Evolutionary conservation across 2,329 filamentous ascomycete genomes (phyloP).

Genomic region (Trichophyton equinum): DNA sequence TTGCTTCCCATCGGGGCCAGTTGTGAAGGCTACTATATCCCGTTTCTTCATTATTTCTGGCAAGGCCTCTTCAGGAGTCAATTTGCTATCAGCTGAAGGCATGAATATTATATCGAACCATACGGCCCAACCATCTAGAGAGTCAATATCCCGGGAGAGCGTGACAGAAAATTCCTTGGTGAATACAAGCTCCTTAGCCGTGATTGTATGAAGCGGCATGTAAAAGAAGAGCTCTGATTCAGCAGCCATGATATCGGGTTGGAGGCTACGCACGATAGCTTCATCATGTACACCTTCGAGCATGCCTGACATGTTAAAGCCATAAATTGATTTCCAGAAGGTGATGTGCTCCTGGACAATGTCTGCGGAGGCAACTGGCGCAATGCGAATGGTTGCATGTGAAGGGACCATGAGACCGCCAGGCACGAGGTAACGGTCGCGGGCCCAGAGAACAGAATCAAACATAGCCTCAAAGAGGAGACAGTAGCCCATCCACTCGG

Average conservation of each 20-base stretch:
- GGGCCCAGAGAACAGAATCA: constrained; percentile 75
- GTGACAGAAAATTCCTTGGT: constrained; percentile 52
- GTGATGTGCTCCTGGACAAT: constrained; percentile 64
- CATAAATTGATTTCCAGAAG: constrained; percentile 89
- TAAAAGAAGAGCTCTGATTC: constrained; percentile 55
- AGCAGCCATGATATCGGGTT: constrained; percentile 41
- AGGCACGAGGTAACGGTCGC: constrained; percentile 71
- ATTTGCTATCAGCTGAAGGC: constrained; percentile 40
- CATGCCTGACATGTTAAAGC: constrained; percentile 91
- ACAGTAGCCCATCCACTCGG: constrained; percentile 96
- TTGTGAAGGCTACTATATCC: constrained; percentile 68
- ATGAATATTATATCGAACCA: constrained; percentile 96
- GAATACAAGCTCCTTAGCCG: constrained; percentile 62
- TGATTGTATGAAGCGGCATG: constrained; percentile 63
- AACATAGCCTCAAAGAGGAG: constrained; percentile 94
- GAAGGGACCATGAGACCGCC: constrained; percentile 77
- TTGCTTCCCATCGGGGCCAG: constrained; percentile 59
- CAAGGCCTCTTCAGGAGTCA: constrained; percentile 46
- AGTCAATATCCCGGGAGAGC: constrained; percentile 49
- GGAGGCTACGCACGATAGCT: constrained; percentile 61
- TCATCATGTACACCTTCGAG: constrained; percentile 69
- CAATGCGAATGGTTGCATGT: constrained; percentile 69
- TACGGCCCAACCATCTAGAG: constrained; percentile 73
- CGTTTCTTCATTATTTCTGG: constrained; percentile 49
- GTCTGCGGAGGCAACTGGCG: constrained; percentile 64